These are phyloP conservation scores for Aschersonia sp. DNA, from an alignment of 2,329 filamentous ascomycete genomes.

Conservation along the genomic window DNA sequence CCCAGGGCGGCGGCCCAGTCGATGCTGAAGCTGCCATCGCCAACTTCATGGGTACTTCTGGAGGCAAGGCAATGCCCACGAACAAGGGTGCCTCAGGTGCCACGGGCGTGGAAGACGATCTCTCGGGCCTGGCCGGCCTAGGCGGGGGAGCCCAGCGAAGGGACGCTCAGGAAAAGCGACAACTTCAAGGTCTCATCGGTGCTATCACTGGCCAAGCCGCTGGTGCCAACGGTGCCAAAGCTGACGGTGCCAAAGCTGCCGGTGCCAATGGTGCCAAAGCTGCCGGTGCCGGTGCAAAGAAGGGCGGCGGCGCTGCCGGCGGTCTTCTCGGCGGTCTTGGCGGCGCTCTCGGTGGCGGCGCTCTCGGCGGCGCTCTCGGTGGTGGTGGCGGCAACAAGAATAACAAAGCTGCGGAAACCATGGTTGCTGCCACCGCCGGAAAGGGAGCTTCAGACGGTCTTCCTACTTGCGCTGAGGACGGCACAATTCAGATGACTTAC, in stretches of 20 bases:
- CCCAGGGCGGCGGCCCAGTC: slow-evolving; percentile 42
- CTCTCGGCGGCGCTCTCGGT: slow-evolving; percentile 6
- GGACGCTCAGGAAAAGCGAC: no score
- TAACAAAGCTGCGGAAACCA: slow-evolving; percentile 26
- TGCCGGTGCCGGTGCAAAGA: not conserved
- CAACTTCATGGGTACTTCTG: slow-evolving; percentile 41
- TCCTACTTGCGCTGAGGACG: slow-evolving; percentile 46
- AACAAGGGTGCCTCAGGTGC: slow-evolving; percentile 17
- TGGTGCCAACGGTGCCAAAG: no score
- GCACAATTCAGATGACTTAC: slow-evolving; percentile 48
- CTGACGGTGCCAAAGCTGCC: no score
- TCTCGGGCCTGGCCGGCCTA: slow-evolving; percentile 13
- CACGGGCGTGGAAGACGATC: slow-evolving; percentile 28
- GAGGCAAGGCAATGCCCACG: not conserved
- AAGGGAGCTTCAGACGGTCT: slow-evolving; percentile 36
- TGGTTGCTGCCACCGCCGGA: slow-evolving; percentile 39
- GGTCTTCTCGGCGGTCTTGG: not conserved
- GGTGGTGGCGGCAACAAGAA: slow-evolving; percentile 24
- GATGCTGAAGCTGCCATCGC: slow-evolving; percentile 41
- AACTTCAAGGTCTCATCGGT: no score
- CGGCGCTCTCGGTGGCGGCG: slow-evolving; percentile 2
- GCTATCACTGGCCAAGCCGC: no score
- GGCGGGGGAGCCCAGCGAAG: not conserved
- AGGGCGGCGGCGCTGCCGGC: not conserved
- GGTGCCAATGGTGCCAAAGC: not conserved